Evolutionary conservation across 2,329 filamentous ascomycete species (phyloP).

Genomic region (Torrubiellomyces zombiae): DNA sequence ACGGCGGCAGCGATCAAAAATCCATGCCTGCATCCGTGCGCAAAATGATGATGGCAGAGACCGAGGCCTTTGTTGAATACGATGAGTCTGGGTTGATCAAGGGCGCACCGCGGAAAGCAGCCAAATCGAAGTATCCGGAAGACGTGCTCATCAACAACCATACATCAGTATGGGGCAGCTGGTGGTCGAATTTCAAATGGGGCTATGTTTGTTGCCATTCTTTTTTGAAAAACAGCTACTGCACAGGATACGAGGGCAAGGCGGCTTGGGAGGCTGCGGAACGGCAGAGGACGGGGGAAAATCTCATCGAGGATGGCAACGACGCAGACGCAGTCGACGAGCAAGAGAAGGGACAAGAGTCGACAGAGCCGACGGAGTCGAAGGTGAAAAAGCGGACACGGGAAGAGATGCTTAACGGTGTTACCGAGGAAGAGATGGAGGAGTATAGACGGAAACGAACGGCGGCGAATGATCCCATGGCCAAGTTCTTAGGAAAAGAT

Average conservation of each 20-base stretch:
- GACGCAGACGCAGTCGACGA: conserved; percentile 9
- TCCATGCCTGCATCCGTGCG: conserved; percentile 43
- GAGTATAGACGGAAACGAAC: conserved; percentile 63
- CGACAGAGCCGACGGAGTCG: conserved; percentile 14
- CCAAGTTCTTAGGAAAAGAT: conserved; percentile 59
- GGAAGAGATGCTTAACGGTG: conserved; percentile 60
- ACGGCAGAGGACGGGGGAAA: conserved; percentile 31
- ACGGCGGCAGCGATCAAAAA: conserved; percentile 50
- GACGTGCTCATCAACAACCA: conserved; percentile 85
- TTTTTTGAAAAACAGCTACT: conserved; percentile 90
- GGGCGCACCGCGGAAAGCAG: conserved; percentile 58
- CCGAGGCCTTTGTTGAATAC: conserved; percentile 83
- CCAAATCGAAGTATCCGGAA: conserved; percentile 83
- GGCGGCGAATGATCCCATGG: conserved; percentile 74
- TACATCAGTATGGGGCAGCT: conserved; percentile 84
- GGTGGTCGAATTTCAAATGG: conserved; percentile 94
- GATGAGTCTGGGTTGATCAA: conserved; percentile 83
- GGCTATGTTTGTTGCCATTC: conserved; percentile 94
- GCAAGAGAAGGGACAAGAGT: conserved; percentile 11
- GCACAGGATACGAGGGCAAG: conserved; percentile 81
- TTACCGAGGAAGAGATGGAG: conserved; percentile 74
- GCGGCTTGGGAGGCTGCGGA: conserved; percentile 65
- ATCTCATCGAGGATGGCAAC: conserved; percentile 20
- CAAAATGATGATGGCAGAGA: conserved; percentile 56
- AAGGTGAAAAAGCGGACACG: conserved; percentile 53